phyloP scores from a whole-genome alignment of 2,329 filamentous ascomycete species.

The Eurotiales sp. region DNA sequence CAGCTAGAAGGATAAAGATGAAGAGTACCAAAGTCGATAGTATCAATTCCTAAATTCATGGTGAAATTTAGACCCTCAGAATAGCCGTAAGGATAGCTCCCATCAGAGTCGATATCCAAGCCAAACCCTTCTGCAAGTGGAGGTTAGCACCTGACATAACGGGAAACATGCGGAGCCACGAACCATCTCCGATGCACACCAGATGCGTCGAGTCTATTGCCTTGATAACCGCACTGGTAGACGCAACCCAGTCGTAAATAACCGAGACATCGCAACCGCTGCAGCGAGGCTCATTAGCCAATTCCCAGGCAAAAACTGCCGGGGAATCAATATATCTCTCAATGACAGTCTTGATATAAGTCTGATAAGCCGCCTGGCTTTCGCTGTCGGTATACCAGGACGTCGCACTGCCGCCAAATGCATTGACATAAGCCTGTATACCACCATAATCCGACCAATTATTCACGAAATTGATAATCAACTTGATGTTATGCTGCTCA shows the following conservation, averaged over 20 bases:
- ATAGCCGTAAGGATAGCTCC: conserved; percentile 51
- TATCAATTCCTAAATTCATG: conserved; percentile 50
- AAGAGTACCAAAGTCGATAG: conserved; percentile 56
- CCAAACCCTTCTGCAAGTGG: conserved; percentile 55
- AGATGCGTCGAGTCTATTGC: conserved; percentile 58
- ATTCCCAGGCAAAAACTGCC: conserved; percentile 64
- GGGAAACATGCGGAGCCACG: not conserved
- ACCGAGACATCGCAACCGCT: conserved; percentile 56
- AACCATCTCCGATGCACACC: conserved; percentile 58
- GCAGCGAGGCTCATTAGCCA: conserved; percentile 65
- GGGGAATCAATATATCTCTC: conserved; percentile 57
- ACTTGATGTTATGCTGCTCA: conserved; percentile 57
- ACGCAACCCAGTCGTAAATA: conserved; percentile 59
- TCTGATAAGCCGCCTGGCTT: conserved; percentile 58
- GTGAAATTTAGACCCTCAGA: conserved; percentile 52
- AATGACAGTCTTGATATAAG: conserved; percentile 59
- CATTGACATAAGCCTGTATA: conserved; percentile 56
- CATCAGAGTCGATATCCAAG: conserved; percentile 42
- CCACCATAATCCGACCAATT: conserved; percentile 68
- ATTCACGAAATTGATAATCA: conserved; percentile 59
- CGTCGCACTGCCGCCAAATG: conserved; percentile 51
- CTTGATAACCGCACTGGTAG: conserved; percentile 60
- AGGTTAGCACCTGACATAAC: not conserved
- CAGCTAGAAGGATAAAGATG: conserved; percentile 51
- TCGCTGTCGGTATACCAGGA: conserved; percentile 57